Conservation (phyloP, 352 stramenopile genomes). For the Globisporangium polare region DNA sequence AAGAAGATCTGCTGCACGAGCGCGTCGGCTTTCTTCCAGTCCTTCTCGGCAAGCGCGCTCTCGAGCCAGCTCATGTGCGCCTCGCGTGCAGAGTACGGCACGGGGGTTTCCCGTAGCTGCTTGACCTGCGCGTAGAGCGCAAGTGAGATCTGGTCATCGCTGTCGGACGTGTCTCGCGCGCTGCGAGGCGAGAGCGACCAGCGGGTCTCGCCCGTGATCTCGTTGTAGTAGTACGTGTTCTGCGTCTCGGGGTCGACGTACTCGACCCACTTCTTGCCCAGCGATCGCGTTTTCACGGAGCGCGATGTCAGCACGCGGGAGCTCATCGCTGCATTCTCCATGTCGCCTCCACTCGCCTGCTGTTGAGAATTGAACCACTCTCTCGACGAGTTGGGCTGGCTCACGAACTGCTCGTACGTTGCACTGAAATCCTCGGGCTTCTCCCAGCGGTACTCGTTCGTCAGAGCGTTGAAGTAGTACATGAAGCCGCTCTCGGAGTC, state of each 20-base stretch:
- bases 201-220: slow-evolving; percentile 78
- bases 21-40: slow-evolving; percentile 68
- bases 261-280: slow-evolving; percentile 84
- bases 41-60: slow-evolving; percentile 41
- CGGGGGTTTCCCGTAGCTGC: slow-evolving; percentile 36
- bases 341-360: slow-evolving; percentile 10
- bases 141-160: slow-evolving; percentile 57
- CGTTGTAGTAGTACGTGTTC: slow-evolving; percentile 92
- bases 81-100: slow-evolving; percentile 48
- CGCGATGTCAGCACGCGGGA: slow-evolving; percentile 24
- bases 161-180: slow-evolving; percentile 43
- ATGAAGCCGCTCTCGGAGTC: slow-evolving; percentile 39
- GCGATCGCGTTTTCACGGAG: slow-evolving; percentile 29
- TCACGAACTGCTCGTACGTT: slow-evolving; percentile 44
- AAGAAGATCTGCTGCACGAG: slow-evolving; percentile 71
- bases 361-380: slow-evolving; percentile 53
- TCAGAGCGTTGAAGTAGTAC: slow-evolving; percentile 75
- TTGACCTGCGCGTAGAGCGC: slow-evolving; percentile 49
- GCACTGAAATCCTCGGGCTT: slow-evolving; percentile 59
- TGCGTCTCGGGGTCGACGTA: slow-evolving; percentile 69
- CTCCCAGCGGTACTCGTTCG: slow-evolving; percentile 77
- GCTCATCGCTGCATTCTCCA: slow-evolving; percentile 3
- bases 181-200: slow-evolving; percentile 83
- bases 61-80: slow-evolving; percentile 75
- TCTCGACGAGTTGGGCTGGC: slow-evolving; percentile 37